Evolutionary conservation across 75 land plant genomes (phyloP).

Genomic region (Cryptomeria japonica): DNA sequence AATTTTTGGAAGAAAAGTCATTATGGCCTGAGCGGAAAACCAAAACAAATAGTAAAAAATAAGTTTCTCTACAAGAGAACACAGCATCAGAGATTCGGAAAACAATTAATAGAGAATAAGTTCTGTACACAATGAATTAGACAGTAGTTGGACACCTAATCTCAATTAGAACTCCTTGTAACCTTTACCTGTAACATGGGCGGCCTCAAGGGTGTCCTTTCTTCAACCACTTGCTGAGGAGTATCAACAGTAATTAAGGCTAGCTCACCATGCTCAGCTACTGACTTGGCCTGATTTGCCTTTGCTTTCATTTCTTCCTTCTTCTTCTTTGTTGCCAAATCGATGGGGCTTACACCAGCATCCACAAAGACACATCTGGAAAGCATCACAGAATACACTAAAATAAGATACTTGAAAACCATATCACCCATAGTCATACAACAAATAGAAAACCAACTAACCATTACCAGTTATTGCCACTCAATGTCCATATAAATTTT

Average conservation of each 20-base stretch:
- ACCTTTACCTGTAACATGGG: conserved; percentile 92
- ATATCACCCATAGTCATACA: background rate
- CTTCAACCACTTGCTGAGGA: conserved; percentile 54
- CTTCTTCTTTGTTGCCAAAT: conserved; percentile 75
- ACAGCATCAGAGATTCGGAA: background rate
- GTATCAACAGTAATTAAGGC: conserved; percentile 88
- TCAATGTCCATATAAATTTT: background rate
- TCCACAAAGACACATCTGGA: conserved; percentile 97
- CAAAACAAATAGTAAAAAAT: background rate
- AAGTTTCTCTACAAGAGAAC: background rate
- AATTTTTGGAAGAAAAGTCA: background rate
- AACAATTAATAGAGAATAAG: background rate
- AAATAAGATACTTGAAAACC: background rate
- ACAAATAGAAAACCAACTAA: conserved; percentile 8
- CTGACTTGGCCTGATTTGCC: conserved; percentile 70
- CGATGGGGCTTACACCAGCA: conserved; percentile 93
- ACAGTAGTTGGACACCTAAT: background rate
- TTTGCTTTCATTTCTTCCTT: conserved; percentile 90
- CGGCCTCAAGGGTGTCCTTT: conserved; percentile 76
- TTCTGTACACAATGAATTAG: background rate
- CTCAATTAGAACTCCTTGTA: background rate
- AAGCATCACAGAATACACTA: background rate
- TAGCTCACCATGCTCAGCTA: conserved; percentile 86
- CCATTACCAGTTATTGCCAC: background rate
- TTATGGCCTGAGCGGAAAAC: background rate